Evolutionary conservation across 148 eudicot species (phyloP), one percentile per base, ranked within the genome.

Genomic region (Polygonum aviculare): DNA sequence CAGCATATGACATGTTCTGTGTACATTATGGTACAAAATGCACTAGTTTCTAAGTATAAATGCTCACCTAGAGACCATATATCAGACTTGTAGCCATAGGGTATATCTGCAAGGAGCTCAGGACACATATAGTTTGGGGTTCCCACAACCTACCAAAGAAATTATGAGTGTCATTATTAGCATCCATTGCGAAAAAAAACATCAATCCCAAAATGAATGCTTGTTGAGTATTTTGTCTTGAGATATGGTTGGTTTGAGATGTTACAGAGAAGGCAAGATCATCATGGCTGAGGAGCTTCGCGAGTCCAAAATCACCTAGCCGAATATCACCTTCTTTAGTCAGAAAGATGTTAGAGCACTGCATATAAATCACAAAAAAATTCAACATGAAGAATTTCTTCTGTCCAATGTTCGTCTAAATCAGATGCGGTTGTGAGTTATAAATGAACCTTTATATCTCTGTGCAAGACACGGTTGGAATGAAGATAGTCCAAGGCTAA

Each of bases 231-330:
- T 1, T 36, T 15, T 14, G n/a, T 16, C 10, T 0, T 21, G 6
- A n/a, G 38, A 16, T 26, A 31, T 48, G 48, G 31, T 26, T n/a
- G 5, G 31, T 36, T 52, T 51, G 72, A 49, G 10, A 67, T 31
- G 69, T 67, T 89, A 90, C 97, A 87, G 94, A 89, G 55, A 86
- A 86, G 69, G 97, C 87, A 59, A 91, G 93, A 69, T 89, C 90
- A 72, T 86, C 95, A 76, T 86, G 81, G 45, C 83, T 85, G 51
- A 94, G 97, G 57, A 94, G 88, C 82, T 90, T 91, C 33, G 93
- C 93, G 22, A 94, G 92, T 74, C 98, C 98, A 85, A 94, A 91
- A 81, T 94, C 98, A 80, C 98, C 99, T 49, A 96, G 90, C 77
- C 93, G 84, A 67, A 96, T 88, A 81, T 93, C 97, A 73, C 82